phyloP scores from a whole-genome alignment of 139 green algal species.

The Spirogloea muscicola region DNA sequence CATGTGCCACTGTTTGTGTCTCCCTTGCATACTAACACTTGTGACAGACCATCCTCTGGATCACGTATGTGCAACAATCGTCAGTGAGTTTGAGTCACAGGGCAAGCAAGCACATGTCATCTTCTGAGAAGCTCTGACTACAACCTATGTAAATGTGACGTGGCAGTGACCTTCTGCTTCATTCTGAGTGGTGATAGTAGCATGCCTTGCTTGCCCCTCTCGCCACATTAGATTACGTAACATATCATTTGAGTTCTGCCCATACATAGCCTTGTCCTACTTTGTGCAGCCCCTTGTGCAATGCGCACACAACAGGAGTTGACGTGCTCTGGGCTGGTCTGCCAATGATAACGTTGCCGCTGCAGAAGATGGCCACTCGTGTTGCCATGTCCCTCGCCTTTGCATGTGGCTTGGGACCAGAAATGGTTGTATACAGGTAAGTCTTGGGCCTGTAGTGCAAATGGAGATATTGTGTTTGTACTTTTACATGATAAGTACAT shows the following conservation, averaged over 20 bases:
- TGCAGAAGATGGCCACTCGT: conserved; percentile 78
- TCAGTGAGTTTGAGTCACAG: not conserved
- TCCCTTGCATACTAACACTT: not conserved
- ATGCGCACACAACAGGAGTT: conserved; percentile 88
- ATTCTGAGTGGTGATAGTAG: not conserved
- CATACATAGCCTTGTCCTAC: too few species aligned
- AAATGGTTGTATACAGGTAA: conserved; percentile 65
- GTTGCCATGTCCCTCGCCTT: conserved; percentile 74
- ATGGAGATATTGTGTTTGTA: too few species aligned
- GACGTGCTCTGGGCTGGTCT: conserved; percentile 86
- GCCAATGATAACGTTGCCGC: conserved; percentile 82
- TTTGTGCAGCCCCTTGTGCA: conserved; percentile 78
- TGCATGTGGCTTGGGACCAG: conserved; percentile 65
- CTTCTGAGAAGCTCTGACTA: too few species aligned
- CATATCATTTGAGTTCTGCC: not conserved
- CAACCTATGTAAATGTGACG: too few species aligned
- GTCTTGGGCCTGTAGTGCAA: too few species aligned
- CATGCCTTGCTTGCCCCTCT: too few species aligned
- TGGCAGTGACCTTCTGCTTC: not conserved
- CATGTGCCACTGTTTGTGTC: not conserved
- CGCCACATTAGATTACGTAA: not conserved
- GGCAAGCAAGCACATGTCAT: not conserved
- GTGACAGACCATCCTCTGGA: not conserved
- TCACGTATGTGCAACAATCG: not conserved
- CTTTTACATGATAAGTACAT: conserved; percentile 8